These are phyloP conservation scores for Colletotrichum destructivum DNA, from an alignment of 2,329 filamentous ascomycete species.

Conservation along the genomic window DNA sequence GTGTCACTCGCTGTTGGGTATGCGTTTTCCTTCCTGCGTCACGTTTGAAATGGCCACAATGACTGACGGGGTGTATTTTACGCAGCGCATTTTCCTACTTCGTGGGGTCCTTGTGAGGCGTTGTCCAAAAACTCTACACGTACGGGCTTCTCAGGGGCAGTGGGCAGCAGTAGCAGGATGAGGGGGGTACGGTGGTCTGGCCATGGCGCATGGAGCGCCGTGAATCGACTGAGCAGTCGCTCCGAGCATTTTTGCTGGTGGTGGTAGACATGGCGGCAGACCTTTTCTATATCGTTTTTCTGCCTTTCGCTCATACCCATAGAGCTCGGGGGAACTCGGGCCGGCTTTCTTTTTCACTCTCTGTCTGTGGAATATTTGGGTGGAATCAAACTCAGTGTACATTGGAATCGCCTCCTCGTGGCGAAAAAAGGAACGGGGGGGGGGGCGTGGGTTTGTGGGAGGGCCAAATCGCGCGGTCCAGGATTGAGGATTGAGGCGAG, in stretches of 20 bases:
- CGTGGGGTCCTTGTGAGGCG: constrained; percentile 63
- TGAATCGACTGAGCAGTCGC: constrained; percentile 1
- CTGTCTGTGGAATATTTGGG: constrained; percentile 34
- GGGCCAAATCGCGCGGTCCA: constrained; percentile 14
- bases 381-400: constrained; percentile 39
- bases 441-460: not conserved
- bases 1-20: constrained; percentile 88
- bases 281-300: constrained; percentile 36
- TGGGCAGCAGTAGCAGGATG: not conserved
- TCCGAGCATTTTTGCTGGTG: constrained; percentile 8
- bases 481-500: constrained; percentile 24
- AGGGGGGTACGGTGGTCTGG: not conserved
- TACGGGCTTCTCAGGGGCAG: not conserved
- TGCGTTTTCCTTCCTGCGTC: not conserved
- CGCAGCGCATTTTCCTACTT: constrained; percentile 66
- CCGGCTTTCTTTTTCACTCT: constrained; percentile 41
- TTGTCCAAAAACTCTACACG: not conserved
- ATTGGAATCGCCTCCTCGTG: constrained; percentile 27
- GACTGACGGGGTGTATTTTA: constrained; percentile 6
- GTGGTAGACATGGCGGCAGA: constrained; percentile 33
- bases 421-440: not conserved
- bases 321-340: constrained; percentile 35
- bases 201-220: not conserved
- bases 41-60: constrained; percentile 23
- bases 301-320: constrained; percentile 43